phyloP scores from a whole-genome alignment of 768 basidiomycete species.

The Tulasnella sp. region DNA sequence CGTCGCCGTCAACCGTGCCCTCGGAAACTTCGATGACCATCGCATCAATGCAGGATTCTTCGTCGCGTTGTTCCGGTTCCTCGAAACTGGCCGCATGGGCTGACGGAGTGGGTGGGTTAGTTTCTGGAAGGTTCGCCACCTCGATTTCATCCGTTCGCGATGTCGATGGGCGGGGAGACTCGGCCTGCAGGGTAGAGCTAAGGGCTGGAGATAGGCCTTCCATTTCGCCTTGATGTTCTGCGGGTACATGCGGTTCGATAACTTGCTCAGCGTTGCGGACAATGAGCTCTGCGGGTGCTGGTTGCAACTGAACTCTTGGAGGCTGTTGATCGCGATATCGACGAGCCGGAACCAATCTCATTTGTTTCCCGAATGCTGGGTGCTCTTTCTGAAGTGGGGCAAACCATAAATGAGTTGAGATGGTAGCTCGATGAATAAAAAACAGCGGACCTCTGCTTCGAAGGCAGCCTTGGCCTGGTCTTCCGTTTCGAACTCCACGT shows the following conservation, averaged over 20 bases:
- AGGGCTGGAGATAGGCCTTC: background rate
- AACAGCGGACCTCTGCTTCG: background rate
- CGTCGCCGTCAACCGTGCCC: background rate
- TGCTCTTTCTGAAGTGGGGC: background rate
- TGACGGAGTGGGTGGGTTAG: background rate
- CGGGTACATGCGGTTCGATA: background rate
- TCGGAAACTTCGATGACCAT: conserved; percentile 4
- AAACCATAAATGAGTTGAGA: background rate
- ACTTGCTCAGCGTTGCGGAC: background rate
- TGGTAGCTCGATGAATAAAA: background rate
- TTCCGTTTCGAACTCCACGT: background rate
- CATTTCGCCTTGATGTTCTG: background rate
- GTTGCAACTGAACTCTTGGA: background rate
- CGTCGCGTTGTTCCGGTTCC: background rate
- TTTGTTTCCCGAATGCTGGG: background rate
- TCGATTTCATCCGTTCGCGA: background rate
- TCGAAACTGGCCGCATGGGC: background rate
- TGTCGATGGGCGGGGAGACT: background rate
- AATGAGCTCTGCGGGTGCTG: background rate
- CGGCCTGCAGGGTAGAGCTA: background rate
- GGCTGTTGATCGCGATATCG: background rate
- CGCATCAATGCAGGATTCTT: background rate
- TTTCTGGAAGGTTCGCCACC: background rate
- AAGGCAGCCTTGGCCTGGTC: background rate
- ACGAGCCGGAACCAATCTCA: background rate